These are phyloP conservation scores for Grosmannia serpens DNA, from an alignment of 2,329 filamentous ascomycete species.

Conservation along the genomic window DNA sequence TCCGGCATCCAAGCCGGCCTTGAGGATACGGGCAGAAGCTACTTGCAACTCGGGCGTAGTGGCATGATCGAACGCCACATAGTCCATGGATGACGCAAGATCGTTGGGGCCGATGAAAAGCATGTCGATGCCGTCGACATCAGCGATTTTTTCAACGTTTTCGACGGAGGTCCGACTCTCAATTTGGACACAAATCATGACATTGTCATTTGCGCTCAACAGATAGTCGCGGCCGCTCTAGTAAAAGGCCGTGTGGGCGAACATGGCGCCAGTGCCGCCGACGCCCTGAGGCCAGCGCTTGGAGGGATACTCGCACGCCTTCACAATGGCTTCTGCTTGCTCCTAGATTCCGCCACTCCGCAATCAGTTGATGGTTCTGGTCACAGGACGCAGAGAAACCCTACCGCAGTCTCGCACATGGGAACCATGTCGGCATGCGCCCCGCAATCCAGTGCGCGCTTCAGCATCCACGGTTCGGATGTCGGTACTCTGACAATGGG, in stretches of 20 bases:
- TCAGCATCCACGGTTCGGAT: constrained; percentile 31
- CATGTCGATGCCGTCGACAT: constrained; percentile 30
- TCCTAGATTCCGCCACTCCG: constrained; percentile 11
- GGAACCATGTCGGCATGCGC: constrained; percentile 39
- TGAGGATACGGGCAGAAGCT: constrained; percentile 16
- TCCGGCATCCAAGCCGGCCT: constrained; percentile 18
- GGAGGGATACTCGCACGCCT: constrained; percentile 39
- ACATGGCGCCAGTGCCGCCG: constrained; percentile 20
- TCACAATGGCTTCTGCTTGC: constrained; percentile 24
- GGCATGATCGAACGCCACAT: constrained; percentile 22
- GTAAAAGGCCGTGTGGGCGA: constrained; percentile 19
- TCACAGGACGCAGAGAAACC: too few relatives aligned
- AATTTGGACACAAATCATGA: constrained; percentile 32
- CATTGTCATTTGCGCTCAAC: constrained; percentile 34
- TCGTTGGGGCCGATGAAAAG: constrained; percentile 35
- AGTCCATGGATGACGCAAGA: constrained; percentile 29
- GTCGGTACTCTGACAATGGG: constrained; percentile 26
- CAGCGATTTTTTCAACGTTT: constrained; percentile 30
- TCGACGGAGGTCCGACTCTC: constrained; percentile 30
- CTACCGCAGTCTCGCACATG: constrained; percentile 32
- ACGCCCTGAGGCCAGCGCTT: constrained; percentile 22
- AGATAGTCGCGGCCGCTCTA: constrained; percentile 32
- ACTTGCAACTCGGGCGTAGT: constrained; percentile 20
- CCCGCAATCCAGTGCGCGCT: constrained; percentile 36
- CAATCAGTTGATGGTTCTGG: too few relatives aligned